A percentile compares a stretch with the other conserved stretches of the same genome.
phyloP scores from a whole-genome alignment of 2,329 filamentous ascomycete genomes.

The Pseudogymnoascus sp. region DNA sequence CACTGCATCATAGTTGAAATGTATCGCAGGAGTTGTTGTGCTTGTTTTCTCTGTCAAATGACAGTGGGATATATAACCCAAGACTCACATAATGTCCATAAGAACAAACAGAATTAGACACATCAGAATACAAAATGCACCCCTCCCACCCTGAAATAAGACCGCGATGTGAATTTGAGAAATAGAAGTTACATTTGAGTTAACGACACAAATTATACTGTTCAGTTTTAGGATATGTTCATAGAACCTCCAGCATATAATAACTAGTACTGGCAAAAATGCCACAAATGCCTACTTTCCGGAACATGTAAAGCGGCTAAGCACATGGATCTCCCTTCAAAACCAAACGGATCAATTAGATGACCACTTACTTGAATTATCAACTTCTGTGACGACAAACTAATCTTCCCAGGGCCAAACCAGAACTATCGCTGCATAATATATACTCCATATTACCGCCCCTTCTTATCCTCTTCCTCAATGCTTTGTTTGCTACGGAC shows the following conservation, averaged over 20 bases:
- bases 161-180: neutral
- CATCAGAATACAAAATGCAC: neutral
- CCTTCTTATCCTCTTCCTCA: neutral
- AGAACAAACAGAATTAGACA: neutral
- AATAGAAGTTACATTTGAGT: neutral
- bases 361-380: neutral
- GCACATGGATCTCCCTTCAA: neutral
- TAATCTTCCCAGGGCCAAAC: neutral
- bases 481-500: conserved; percentile 2
- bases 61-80: neutral
- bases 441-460: neutral
- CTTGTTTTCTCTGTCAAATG: neutral
- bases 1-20: neutral
- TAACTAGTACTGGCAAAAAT: neutral
- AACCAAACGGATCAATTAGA: neutral
- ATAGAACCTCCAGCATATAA: neutral
- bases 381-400: neutral
- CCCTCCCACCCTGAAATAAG: neutral
- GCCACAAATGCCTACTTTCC: too few relatives aligned
- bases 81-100: neutral
- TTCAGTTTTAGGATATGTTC: neutral
- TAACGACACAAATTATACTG: neutral
- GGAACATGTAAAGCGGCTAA: neutral
- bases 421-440: neutral
- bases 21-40: neutral